Percentiles rank a stretch among this genome's conserved stretches.
Evolutionary conservation across 2,329 filamentous ascomycete species (phyloP).

Genomic region (Fusarium ramigenum): DNA sequence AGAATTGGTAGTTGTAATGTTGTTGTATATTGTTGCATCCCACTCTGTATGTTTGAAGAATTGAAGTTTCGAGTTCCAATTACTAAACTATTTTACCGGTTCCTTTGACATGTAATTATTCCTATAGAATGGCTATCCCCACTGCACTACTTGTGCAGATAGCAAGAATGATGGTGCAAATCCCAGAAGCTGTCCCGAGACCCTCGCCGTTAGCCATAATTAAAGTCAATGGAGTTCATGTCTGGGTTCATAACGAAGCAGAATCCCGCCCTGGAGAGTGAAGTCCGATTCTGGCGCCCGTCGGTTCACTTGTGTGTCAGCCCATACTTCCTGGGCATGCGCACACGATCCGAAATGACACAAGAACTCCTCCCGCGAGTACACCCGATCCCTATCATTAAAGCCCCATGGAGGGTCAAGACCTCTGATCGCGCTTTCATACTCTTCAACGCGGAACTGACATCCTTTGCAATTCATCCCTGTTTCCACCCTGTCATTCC

Average conservation of each 20-base stretch:
- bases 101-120: background rate
- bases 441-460: constrained; percentile 10
- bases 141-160: too few relatives aligned
- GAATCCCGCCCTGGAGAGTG: background rate
- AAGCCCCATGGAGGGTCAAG: constrained; percentile 2
- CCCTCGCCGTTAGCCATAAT: rapidly evolving
- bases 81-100: background rate
- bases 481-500: background rate
- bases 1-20: background rate
- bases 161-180: background rate
- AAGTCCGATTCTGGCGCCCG: background rate
- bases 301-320: background rate
- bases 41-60: too few relatives aligned
- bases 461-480: constrained; percentile 23
- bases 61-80: background rate
- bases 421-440: background rate
- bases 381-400: constrained; percentile 15
- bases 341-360: background rate
- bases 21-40: background rate
- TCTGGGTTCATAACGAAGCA: background rate
- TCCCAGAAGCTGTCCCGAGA: rapidly evolving
- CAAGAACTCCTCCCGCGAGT: constrained; percentile 1
- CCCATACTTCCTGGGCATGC: constrained; percentile 6
- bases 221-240: background rate
- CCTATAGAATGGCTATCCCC: too few relatives aligned